Base-by-base conservation (phyloP, 345 rosid species). In the Arabidopsis thaliana region DNA sequence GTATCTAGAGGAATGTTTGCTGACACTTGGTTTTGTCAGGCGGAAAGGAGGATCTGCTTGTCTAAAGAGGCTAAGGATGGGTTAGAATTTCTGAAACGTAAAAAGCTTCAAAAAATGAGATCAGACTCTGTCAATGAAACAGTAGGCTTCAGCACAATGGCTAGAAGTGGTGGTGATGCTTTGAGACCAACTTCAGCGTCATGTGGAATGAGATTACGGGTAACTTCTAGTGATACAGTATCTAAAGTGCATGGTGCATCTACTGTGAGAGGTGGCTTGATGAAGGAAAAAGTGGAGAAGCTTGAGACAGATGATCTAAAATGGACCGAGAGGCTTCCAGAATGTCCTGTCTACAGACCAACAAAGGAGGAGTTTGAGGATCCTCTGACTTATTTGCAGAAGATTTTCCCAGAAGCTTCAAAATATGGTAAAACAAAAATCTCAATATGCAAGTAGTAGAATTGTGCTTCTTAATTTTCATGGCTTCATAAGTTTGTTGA, bases 321-420 rank as follows among this genome's bases (percentile, higher is more conserved):
- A 57, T 96, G 99, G 99, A 91, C 83, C 25, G 93, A 93, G 53
- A 86, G 78, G 79, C 85, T 96, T 78, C 93, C 89, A 13, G 98
- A 93, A 65, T 96, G 99, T 78, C 99, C 99, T 67, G 97, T 96
- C 12, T 96, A 87, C 82, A 55, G 74, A 68, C 99, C 99, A n/a
- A 82, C 97, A 61, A 93, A 84, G 83, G 98, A 88, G 58, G 97
- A 96, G 84, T 93, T 96, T 83, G 93, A 85, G 81, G 99, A 96
- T 83, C 99, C 99, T 70, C 81, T 96, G 83, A 85, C 86, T 70
- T 96, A 87, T 76, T 80, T 96, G 79, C 93, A 91, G 80, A 91
- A 86, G 87, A 91, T 96, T 74, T 93, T 91, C 60, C 95, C 96
- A 23, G 93, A 91, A 76, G 99, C 99, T 81, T 93, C 98, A 32